Evolutionary conservation across 2,329 filamentous ascomycete species (phyloP).

Genomic region (Neurospora sp.): DNA sequence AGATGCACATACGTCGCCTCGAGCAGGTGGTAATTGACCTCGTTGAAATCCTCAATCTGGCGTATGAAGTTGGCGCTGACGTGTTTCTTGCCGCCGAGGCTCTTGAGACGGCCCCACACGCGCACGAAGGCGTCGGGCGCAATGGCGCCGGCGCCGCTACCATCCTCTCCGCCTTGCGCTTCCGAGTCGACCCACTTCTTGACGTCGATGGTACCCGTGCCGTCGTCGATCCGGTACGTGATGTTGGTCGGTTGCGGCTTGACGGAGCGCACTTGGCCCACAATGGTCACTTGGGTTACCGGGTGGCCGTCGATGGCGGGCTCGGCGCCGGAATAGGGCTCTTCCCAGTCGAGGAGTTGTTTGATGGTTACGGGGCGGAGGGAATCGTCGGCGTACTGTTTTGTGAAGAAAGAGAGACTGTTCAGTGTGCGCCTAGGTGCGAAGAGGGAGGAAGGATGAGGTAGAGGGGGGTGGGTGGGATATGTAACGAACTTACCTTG

Average conservation of each 20-base stretch:
- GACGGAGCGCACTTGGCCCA: conserved; percentile 85
- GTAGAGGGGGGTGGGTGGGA: background rate
- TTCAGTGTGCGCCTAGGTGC: background rate
- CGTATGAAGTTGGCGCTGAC: conserved; percentile 74
- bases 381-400: conserved; percentile 67
- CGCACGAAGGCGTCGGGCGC: conserved; percentile 72
- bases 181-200: conserved; percentile 74
- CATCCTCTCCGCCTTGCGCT: conserved; percentile 35
- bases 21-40: conserved; percentile 84
- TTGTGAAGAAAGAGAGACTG: background rate
- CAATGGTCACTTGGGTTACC: conserved; percentile 69
- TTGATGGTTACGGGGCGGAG: conserved; percentile 93
- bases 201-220: conserved; percentile 84
- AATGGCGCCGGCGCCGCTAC: conserved; percentile 28
- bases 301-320: conserved; percentile 75
- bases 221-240: conserved; percentile 90
- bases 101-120: conserved; percentile 76
- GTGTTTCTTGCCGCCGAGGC: conserved; percentile 74
- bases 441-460: background rate
- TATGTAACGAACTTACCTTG: conserved; percentile 27
- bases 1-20: conserved; percentile 86
- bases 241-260: conserved; percentile 82
- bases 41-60: conserved; percentile 75
- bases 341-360: conserved; percentile 76
- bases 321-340: conserved; percentile 61